Conservation (phyloP, 805 yeast species). For the Kazachstania taianensis region DNA sequence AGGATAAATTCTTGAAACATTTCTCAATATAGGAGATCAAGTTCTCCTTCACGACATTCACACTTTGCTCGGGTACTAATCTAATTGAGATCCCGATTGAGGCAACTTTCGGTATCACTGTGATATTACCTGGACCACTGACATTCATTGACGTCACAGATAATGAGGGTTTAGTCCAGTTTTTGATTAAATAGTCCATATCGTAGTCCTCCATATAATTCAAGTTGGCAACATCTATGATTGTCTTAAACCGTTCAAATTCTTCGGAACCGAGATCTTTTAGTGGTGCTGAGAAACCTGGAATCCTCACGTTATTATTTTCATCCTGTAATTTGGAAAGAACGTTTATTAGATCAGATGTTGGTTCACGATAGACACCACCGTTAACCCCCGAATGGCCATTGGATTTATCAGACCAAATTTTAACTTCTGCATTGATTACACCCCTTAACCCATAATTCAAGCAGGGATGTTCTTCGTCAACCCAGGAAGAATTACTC, state of each 20-base stretch:
- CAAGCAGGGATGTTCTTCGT: conserved; percentile 78
- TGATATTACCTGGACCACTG: conserved; percentile 82
- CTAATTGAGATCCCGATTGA: conserved; percentile 71
- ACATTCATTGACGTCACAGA: conserved; percentile 78
- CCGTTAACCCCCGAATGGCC: conserved; percentile 96
- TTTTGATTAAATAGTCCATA: conserved; percentile 51
- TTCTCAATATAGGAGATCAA: conserved; percentile 39
- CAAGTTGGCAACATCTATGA: conserved; percentile 31
- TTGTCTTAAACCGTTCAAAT: conserved; percentile 48
- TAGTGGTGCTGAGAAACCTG: conserved; percentile 64
- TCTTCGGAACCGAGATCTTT: conserved; percentile 50
- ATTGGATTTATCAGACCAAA: conserved; percentile 70
- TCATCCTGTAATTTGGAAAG: conserved; percentile 53
- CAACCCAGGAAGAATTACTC: conserved; percentile 91
- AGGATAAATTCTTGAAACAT: conserved; percentile 39
- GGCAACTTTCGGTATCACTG: conserved; percentile 80
- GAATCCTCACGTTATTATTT: conserved; percentile 48
- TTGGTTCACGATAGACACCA: conserved; percentile 81
- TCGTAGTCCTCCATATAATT: conserved; percentile 16
- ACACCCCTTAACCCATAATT: conserved; percentile 94
- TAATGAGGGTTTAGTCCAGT: conserved; percentile 86
- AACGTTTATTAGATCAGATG: conserved; percentile 70
- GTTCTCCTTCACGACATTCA: conserved; percentile 43
- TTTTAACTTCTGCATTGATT: conserved; percentile 62
- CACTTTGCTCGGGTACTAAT: conserved; percentile 80